Evolutionary conservation across 2,329 filamentous ascomycete species (phyloP).

Genomic region (Escovopsis weberi): DNA sequence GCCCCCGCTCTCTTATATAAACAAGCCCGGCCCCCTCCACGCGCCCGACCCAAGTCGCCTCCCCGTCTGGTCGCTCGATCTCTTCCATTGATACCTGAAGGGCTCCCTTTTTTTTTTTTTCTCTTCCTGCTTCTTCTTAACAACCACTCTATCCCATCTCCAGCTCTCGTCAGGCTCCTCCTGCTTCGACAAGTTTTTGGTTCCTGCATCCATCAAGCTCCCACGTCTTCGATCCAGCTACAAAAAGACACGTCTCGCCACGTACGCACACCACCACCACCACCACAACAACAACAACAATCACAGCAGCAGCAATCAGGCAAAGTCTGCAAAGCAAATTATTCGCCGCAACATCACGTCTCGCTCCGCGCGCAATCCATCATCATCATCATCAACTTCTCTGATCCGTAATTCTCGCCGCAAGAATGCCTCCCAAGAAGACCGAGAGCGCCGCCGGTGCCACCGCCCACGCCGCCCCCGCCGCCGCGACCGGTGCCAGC

Average conservation of each 20-base stretch:
- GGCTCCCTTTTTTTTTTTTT: slow-evolving; percentile 8
- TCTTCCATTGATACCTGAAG: slow-evolving; percentile 4
- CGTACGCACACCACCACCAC: slow-evolving; percentile 6
- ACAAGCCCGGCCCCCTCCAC: slow-evolving; percentile 36
- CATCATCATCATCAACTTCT: too few relatives aligned
- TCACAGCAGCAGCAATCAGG: slow-evolving; percentile 2
- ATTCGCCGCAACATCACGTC: too few relatives aligned
- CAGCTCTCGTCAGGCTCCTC: slow-evolving; percentile 11
- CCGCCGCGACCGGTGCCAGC: slow-evolving; percentile 12
- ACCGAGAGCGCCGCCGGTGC: slow-evolving; percentile 20
- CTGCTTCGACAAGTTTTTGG: slow-evolving; percentile 3
- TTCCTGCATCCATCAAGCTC: slow-evolving; percentile 13
- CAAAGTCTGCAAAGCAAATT: too few relatives aligned
- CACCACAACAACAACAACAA: too few relatives aligned
- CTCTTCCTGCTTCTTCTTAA: slow-evolving; percentile 3
- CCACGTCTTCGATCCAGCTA: slow-evolving; percentile 7
- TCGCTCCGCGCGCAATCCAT: too few relatives aligned
- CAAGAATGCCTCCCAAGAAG: slow-evolving; percentile 46
- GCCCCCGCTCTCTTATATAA: slow-evolving; percentile 47
- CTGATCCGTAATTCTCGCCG: slow-evolving; percentile 12
- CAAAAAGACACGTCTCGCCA: slow-evolving; percentile 1
- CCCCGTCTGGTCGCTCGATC: slow-evolving; percentile 25
- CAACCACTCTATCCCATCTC: slow-evolving; percentile 7
- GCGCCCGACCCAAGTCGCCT: slow-evolving; percentile 30
- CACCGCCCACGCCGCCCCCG: slow-evolving; percentile 10